These are phyloP conservation scores for Takashimella tepidaria DNA, from an alignment of 1,284 basidiomycete species.

Conservation along the genomic window DNA sequence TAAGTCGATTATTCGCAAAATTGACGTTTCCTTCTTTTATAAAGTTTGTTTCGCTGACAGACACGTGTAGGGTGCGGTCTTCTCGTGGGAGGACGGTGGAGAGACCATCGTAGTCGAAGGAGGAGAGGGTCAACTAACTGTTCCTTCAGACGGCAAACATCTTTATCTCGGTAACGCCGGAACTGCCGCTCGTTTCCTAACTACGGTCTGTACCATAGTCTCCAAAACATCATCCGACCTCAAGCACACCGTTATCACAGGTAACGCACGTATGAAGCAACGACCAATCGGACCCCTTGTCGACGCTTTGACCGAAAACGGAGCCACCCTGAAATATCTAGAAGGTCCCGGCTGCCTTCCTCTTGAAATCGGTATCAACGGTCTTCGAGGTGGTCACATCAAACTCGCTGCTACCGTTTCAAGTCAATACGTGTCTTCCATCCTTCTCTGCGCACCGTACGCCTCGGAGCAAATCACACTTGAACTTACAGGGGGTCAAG, in stretches of 20 bases:
- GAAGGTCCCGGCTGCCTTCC: conserved; percentile 83
- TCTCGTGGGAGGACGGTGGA: conserved; percentile 86
- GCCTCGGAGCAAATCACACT: conserved; percentile 74
- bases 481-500: conserved; percentile 84
- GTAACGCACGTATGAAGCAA: conserved; percentile 98
- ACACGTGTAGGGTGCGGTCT: conserved; percentile 71
- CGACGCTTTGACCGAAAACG: conserved; percentile 78
- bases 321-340: conserved; percentile 70
- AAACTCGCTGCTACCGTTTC: conserved; percentile 90
- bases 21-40: background rate
- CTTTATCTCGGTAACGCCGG: conserved; percentile 96
- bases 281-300: conserved; percentile 92
- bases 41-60: conserved; percentile 7
- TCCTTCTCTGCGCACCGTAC: conserved; percentile 93
- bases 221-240: conserved; percentile 48
- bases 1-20: too few species aligned
- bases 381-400: conserved; percentile 77
- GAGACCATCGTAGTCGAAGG: conserved; percentile 91
- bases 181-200: conserved; percentile 95
- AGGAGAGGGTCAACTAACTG: conserved; percentile 71
- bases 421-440: conserved; percentile 96
- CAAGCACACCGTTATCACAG: conserved; percentile 72
- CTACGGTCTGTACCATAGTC: conserved; percentile 87
- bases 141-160: conserved; percentile 74
- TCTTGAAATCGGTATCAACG: conserved; percentile 75